A percentile compares a stretch with the other conserved stretches of the same genome.
These are phyloP conservation scores for Zanthoxylum bungeanum DNA, from an alignment of 345 rosid genomes.

Conservation along the genomic window DNA sequence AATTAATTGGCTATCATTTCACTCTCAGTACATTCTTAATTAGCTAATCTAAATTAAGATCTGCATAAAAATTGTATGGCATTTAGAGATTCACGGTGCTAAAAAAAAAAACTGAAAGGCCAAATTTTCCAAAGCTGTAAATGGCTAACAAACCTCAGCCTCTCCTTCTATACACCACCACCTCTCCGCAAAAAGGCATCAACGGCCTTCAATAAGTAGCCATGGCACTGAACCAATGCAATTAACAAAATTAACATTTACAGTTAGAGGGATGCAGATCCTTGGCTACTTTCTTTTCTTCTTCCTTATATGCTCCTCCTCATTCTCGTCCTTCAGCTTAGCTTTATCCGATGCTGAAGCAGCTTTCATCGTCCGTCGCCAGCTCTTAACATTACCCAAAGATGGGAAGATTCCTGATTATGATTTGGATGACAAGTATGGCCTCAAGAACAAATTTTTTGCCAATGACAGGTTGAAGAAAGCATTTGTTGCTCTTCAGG, in stretches of 20 bases:
- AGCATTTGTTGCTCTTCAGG: slow-evolving; percentile 70
- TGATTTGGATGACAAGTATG: slow-evolving; percentile 29
- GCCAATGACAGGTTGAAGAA: slow-evolving; percentile 50
- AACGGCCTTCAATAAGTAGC: slow-evolving; percentile 50
- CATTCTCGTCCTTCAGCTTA: slow-evolving; percentile 21
- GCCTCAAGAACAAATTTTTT: slow-evolving; percentile 30
- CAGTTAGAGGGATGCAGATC: slow-evolving; percentile 32
- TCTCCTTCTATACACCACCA: slow-evolving; percentile 23
- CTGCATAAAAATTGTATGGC: too few species aligned
- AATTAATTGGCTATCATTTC: too few species aligned
- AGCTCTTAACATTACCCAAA: slow-evolving; percentile 59
- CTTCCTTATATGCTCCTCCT: slow-evolving; percentile 18
- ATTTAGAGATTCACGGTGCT: too few species aligned
- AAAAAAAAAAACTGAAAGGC: slow-evolving; percentile 2
- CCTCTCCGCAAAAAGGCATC: slow-evolving; percentile 4
- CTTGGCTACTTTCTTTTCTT: slow-evolving; percentile 53
- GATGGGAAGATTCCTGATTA: slow-evolving; percentile 40
- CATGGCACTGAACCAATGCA: slow-evolving; percentile 74
- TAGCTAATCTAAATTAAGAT: too few species aligned
- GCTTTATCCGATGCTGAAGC: slow-evolving; percentile 60
- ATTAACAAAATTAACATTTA: slow-evolving; percentile 25
- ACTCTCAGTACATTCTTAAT: too few species aligned
- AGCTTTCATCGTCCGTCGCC: slow-evolving; percentile 54
- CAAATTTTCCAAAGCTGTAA: slow-evolving; percentile 4
- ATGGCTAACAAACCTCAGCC: slow-evolving; percentile 17